Conservation (phyloP, 306 rosid genomes). For the Prunus fruticosa region DNA sequence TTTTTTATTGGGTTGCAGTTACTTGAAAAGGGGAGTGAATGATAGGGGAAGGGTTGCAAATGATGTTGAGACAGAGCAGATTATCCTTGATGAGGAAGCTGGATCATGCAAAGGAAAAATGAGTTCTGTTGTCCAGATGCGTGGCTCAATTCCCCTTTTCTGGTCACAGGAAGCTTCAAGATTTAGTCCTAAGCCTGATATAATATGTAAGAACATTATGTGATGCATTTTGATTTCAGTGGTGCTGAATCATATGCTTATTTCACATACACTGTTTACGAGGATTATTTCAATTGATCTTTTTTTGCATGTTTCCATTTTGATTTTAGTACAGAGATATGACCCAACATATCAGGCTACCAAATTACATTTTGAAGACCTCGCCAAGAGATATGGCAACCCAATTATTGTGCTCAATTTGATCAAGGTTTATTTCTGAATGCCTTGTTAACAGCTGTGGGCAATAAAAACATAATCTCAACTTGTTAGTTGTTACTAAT, state of each 20-base stretch:
- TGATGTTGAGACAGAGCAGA: slow-evolving; percentile 99
- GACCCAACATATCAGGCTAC: slow-evolving; percentile 96
- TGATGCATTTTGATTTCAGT: slow-evolving; percentile 16
- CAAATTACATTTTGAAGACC: slow-evolving; percentile 88
- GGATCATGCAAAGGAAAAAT: slow-evolving; percentile 85
- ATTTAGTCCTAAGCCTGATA: slow-evolving; percentile 97
- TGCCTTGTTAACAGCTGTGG: slow-evolving; percentile 5
- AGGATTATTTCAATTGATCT: slow-evolving; percentile 8
- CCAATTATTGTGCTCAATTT: slow-evolving; percentile 88
- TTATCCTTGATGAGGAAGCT: slow-evolving; percentile 88
- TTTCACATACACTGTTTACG: background rate
- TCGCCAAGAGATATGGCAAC: slow-evolving; percentile 81
- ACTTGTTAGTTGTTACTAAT: background rate
- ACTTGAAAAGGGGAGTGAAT: slow-evolving; percentile 96
- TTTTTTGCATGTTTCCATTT: slow-evolving; percentile 3
- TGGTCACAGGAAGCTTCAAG: slow-evolving; percentile 98
- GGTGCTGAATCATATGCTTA: slow-evolving; percentile 7
- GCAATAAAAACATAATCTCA: background rate
- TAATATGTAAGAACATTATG: slow-evolving; percentile 56
- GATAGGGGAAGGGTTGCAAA: slow-evolving; percentile 97
- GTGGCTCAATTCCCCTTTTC: slow-evolving; percentile 96
- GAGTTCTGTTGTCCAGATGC: slow-evolving; percentile 98
- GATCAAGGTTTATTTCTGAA: slow-evolving; percentile 60
- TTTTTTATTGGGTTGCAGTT: slow-evolving; percentile 40
- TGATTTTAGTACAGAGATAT: slow-evolving; percentile 83